Evolutionary conservation across 305 asterid genomes (phyloP).

Genomic region (Fraxinus velutina): DNA sequence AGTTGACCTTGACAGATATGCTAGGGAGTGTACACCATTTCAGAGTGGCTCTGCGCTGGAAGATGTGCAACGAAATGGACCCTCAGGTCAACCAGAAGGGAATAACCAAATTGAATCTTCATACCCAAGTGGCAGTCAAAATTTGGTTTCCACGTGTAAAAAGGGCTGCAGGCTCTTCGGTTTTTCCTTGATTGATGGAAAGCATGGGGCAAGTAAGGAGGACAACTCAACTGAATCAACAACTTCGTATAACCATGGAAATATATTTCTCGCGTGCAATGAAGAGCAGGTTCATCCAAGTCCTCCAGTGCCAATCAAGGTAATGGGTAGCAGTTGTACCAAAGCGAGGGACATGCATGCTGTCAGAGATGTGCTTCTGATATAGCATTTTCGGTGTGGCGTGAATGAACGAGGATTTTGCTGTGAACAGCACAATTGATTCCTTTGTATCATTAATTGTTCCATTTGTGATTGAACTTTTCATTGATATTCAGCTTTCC

Average conservation of each 20-base stretch:
- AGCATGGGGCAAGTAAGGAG: neutral
- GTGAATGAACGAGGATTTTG: neutral
- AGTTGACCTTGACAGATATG: slow-evolving; percentile 33
- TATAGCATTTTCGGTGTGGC: slow-evolving; percentile 38
- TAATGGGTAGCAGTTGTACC: slow-evolving; percentile 44
- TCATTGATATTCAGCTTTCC: neutral
- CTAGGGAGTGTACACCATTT: slow-evolving; percentile 26
- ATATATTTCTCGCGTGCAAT: slow-evolving; percentile 29
- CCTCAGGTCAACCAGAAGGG: slow-evolving; percentile 32
- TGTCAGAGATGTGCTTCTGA: slow-evolving; percentile 74
- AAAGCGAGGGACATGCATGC: slow-evolving; percentile 50
- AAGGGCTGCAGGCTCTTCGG: slow-evolving; percentile 26
- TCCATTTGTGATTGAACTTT: neutral
- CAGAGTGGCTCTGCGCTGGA: slow-evolving; percentile 25
- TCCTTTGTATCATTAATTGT: neutral
- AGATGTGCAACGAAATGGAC: slow-evolving; percentile 24
- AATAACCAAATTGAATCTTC: slow-evolving; percentile 22
- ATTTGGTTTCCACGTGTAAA: slow-evolving; percentile 48
- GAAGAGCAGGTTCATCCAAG: slow-evolving; percentile 40
- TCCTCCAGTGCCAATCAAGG: slow-evolving; percentile 42
- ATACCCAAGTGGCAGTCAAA: slow-evolving; percentile 33
- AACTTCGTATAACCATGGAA: slow-evolving; percentile 24
- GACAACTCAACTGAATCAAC: slow-evolving; percentile 30
- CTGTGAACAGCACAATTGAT: slow-evolving; percentile 5
- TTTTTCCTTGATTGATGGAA: slow-evolving; percentile 64